These are phyloP conservation scores for Salix exigua DNA, from an alignment of 345 rosid genomes.

Conservation along the genomic window DNA sequence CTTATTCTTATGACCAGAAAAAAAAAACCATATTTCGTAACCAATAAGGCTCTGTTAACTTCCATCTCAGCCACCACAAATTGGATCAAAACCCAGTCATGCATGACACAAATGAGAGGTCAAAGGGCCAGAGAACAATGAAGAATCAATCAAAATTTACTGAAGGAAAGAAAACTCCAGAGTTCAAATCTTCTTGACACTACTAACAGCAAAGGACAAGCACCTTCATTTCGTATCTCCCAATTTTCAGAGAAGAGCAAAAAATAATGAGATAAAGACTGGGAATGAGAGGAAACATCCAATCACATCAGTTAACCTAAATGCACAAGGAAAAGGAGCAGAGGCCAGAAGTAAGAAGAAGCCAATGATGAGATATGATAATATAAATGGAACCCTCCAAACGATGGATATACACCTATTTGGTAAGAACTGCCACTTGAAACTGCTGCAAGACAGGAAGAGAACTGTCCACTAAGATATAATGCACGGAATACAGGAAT, in stretches of 20 bases:
- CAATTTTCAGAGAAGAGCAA: background rate
- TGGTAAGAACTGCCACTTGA: slow-evolving; percentile 13
- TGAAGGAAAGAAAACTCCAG: background rate
- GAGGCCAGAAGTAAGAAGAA: background rate
- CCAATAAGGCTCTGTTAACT: background rate
- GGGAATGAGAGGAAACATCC: background rate
- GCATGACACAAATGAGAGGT: background rate
- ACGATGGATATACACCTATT: background rate
- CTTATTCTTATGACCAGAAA: background rate
- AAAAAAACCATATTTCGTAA: background rate
- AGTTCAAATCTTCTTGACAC: slow-evolving; percentile 8
- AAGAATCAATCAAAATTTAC: background rate
- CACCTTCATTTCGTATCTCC: background rate
- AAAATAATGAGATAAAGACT: background rate
- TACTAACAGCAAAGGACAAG: background rate
- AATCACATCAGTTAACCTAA: background rate
- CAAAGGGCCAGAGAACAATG: slow-evolving; percentile 4
- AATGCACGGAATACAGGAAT: background rate
- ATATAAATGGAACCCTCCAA: background rate
- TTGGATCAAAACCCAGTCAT: slow-evolving; percentile 1
- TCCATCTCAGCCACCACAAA: slow-evolving; percentile 6
- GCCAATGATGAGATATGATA: background rate
- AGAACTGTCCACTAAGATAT: slow-evolving; percentile 2
- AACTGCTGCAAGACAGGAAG: background rate
- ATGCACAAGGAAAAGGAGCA: background rate